Conservation (phyloP, 176 grass and related monocot genomes). For the Microstegium vimineum region DNA sequence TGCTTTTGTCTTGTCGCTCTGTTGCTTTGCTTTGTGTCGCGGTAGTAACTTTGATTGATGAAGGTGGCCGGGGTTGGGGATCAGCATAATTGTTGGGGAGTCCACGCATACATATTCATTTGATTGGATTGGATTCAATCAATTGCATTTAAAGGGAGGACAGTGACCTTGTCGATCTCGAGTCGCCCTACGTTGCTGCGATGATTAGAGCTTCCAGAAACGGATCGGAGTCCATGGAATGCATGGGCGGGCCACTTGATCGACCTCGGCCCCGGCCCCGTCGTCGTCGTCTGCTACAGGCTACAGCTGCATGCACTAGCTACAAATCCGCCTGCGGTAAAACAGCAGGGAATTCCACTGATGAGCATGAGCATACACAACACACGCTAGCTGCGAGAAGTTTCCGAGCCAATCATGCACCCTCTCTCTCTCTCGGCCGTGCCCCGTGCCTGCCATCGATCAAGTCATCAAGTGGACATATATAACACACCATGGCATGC, state of each 20-base stretch:
- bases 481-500: neutral
- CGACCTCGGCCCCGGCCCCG: no score
- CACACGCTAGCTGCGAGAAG: neutral
- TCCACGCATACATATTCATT: neutral
- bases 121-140: neutral
- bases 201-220: neutral
- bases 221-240: neutral
- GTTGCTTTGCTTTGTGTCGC: neutral
- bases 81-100: neutral
- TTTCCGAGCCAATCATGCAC: neutral
- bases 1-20: neutral
- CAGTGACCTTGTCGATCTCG: neutral
- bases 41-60: neutral
- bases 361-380: no score
- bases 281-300: neutral
- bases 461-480: conserved; percentile 18
- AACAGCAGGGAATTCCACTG: neutral
- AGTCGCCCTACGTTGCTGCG: neutral
- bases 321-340: neutral
- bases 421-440: neutral
- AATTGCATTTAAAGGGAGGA: neutral
- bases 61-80: neutral
- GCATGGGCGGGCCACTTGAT: neutral
- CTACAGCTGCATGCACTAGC: conserved; percentile 15
- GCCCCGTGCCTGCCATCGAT: neutral